Evolutionary conservation across 2,329 filamentous ascomycete genomes (phyloP).

Genomic region (Ophiostoma pallidulum): DNA sequence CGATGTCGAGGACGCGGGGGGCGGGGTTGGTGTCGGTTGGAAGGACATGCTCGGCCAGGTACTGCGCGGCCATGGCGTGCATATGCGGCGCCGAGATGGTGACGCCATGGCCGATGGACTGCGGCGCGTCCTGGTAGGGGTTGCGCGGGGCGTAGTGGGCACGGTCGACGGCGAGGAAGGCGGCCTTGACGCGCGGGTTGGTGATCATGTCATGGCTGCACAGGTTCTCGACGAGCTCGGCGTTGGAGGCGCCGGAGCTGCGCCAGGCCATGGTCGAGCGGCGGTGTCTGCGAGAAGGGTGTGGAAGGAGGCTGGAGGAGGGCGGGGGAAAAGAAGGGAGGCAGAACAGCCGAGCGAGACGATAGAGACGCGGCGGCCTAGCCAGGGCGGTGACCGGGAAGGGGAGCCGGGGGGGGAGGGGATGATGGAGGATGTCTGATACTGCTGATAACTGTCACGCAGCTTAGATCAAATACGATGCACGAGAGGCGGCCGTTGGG

Average conservation of each 20-base stretch:
- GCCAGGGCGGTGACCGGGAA: too few species aligned
- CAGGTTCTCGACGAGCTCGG: constrained; percentile 69
- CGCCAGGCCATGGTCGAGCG: constrained; percentile 74
- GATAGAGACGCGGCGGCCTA: too few species aligned
- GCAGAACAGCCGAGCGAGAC: too few species aligned
- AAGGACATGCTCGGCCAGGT: constrained; percentile 36
- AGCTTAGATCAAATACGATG: too few species aligned
- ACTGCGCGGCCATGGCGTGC: constrained; percentile 46
- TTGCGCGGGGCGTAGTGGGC: constrained; percentile 65
- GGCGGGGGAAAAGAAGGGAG: neutral
- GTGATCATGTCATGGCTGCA: constrained; percentile 62
- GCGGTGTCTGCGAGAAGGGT: neutral
- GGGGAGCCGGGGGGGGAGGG: too few species aligned
- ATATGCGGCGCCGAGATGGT: constrained; percentile 54
- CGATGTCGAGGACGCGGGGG: constrained; percentile 60
- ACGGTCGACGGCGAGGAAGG: constrained; percentile 82
- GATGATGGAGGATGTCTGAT: too few species aligned
- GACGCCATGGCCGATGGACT: constrained; percentile 44
- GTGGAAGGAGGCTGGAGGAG: neutral
- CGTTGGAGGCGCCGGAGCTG: constrained; percentile 66
- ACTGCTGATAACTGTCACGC: too few species aligned
- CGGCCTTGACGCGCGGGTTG: constrained; percentile 61
- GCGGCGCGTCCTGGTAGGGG: constrained; percentile 57
- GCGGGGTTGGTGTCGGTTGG: constrained; percentile 27
- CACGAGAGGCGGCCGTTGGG: too few species aligned